Evolutionary conservation across 78 protist genomes (phyloP).

Genomic region (slime mould (Dictyostelium discoideum)): dicty_2.7 NC_007091.3:1281001-1281500

Average conservation of each 20-base stretch:
- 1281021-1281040: no score
- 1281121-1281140: neutral
- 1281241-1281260: constrained; percentile 29
- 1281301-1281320: constrained; percentile 12
- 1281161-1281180: neutral
- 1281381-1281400: constrained; percentile 49
- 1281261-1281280: neutral
- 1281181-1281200: constrained; percentile 49
- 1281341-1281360: neutral
- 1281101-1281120: no score
- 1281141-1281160: neutral
- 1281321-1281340: neutral
- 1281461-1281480: constrained; percentile 31
- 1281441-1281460: neutral
- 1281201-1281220: constrained; percentile 20
- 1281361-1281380: constrained; percentile 32
- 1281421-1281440: constrained; percentile 46
- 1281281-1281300: neutral
- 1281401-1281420: neutral
- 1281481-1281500: constrained; percentile 28
- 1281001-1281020: no score
- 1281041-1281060: no score
- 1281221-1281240: constrained; percentile 51
- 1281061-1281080: no score
- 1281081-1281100: no score